A percentile compares a stretch with the other conserved stretches of the same genome.
Evolutionary conservation across 2,329 filamentous ascomycete species (phyloP).

Genomic region (Talaromyces sp.): DNA sequence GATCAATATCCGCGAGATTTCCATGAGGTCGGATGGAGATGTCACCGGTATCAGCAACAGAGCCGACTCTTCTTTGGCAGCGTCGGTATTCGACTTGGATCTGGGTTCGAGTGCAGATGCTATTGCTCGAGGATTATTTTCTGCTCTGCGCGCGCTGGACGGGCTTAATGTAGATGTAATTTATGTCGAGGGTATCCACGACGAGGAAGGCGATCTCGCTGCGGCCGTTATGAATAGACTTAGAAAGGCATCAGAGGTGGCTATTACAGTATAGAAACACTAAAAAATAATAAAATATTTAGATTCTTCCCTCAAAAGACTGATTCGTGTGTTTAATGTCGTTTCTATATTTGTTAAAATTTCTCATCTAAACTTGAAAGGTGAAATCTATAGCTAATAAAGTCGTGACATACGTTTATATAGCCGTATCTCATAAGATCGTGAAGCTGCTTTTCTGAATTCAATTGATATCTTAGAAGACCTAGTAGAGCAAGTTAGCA

Average conservation of each 20-base stretch:
- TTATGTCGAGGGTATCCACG: slow-evolving; percentile 79
- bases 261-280: slow-evolving; percentile 39
- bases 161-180: slow-evolving; percentile 72
- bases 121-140: slow-evolving; percentile 84
- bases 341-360: neutral
- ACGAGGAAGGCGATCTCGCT: slow-evolving; percentile 68
- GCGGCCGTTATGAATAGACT: slow-evolving; percentile 82
- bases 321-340: neutral
- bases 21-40: neutral
- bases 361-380: neutral
- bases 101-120: slow-evolving; percentile 64
- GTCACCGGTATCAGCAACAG: neutral
- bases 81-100: slow-evolving; percentile 59
- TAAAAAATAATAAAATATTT: neutral
- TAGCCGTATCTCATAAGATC: neutral
- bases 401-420: neutral
- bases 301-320: neutral
- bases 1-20: neutral
- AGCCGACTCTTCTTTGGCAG: neutral
- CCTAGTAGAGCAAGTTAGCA: neutral
- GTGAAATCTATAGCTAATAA: neutral
- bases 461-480: neutral
- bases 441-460: neutral
- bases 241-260: slow-evolving; percentile 64
- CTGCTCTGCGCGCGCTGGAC: slow-evolving; percentile 79